Percentiles rank a stretch among this genome's conserved stretches.
Conservation (phyloP, 2,329 filamentous ascomycete species). For the Sodiomyces alkalinus region DNA sequence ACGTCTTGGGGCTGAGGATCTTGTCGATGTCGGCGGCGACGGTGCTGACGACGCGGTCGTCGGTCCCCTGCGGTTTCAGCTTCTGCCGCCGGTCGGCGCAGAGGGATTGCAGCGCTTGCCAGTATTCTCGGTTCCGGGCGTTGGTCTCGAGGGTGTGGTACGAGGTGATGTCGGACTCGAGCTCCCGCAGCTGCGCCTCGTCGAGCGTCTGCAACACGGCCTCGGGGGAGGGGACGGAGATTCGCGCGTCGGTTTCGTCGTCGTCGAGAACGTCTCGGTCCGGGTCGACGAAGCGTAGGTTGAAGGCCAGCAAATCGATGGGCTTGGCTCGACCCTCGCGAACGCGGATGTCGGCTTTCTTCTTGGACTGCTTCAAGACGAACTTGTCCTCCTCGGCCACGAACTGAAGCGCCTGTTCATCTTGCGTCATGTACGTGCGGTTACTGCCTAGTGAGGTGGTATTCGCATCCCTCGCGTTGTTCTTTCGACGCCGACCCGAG, state of each 20-base stretch:
- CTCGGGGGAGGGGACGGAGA: constrained; percentile 67
- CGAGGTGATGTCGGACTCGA: constrained; percentile 69
- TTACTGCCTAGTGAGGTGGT: too few species aligned
- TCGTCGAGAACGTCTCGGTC: constrained; percentile 80
- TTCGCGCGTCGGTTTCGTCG: constrained; percentile 54
- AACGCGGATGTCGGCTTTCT: constrained; percentile 90
- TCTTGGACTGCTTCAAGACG: constrained; percentile 91
- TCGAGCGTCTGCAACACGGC: constrained; percentile 63
- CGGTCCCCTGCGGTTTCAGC: constrained; percentile 40
- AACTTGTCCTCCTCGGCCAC: constrained; percentile 93
- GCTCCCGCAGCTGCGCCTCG: constrained; percentile 50
- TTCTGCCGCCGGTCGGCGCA: constrained; percentile 62
- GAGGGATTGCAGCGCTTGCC: constrained; percentile 78
- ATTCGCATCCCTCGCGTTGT: constrained; percentile 15
- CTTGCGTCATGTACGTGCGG: constrained; percentile 51
- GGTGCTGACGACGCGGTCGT: constrained; percentile 63
- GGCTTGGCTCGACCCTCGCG: constrained; percentile 81
- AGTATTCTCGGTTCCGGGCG: constrained; percentile 68
- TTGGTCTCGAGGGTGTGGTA: constrained; percentile 73
- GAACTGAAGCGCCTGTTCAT: constrained; percentile 67
- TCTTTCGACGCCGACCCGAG: constrained; percentile 13
- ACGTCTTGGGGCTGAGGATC: constrained; percentile 70
- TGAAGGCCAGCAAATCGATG: constrained; percentile 88
- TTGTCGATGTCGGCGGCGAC: constrained; percentile 81
- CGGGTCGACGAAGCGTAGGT: constrained; percentile 72